These are phyloP conservation scores for Chalciporus sp. DNA, from an alignment of 1,284 basidiomycete genomes.

Conservation along the genomic window DNA sequence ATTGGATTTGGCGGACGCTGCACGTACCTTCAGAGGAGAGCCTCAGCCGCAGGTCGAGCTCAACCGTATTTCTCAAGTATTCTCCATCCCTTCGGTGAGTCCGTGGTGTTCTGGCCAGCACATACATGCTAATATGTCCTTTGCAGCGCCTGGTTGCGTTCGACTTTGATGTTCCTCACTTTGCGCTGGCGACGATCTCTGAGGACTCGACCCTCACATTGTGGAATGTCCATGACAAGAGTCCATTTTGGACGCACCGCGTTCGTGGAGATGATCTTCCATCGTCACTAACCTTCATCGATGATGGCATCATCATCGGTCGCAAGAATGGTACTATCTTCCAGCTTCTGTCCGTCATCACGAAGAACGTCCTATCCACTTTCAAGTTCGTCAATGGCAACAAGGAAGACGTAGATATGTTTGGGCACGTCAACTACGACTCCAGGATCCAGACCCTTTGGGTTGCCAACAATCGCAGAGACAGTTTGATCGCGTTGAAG, in stretches of 20 bases:
- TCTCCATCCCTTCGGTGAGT: constrained; percentile 68
- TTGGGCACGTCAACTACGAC: constrained; percentile 82
- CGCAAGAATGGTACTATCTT: constrained; percentile 79
- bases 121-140: constrained; percentile 8
- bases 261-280: constrained; percentile 76
- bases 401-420: constrained; percentile 77
- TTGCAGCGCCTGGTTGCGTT: constrained; percentile 73
- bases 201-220: constrained; percentile 76
- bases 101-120: background rate
- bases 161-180: constrained; percentile 75
- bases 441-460: constrained; percentile 79
- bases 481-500: constrained; percentile 79
- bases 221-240: constrained; percentile 75
- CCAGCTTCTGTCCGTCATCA: constrained; percentile 72
- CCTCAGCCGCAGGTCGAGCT: constrained; percentile 67
- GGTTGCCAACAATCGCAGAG: constrained; percentile 80
- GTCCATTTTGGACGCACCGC: constrained; percentile 71
- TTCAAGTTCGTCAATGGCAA: constrained; percentile 72
- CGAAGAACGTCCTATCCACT: constrained; percentile 72
- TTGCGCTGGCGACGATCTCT: constrained; percentile 75
- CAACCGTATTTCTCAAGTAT: constrained; percentile 63
- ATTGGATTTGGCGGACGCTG: constrained; percentile 66
- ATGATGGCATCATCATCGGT: constrained; percentile 76
- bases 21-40: constrained; percentile 58
- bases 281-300: constrained; percentile 78